phyloP scores from a whole-genome alignment of 208 protist species.

The Trypanosoma rangeli region DNA sequence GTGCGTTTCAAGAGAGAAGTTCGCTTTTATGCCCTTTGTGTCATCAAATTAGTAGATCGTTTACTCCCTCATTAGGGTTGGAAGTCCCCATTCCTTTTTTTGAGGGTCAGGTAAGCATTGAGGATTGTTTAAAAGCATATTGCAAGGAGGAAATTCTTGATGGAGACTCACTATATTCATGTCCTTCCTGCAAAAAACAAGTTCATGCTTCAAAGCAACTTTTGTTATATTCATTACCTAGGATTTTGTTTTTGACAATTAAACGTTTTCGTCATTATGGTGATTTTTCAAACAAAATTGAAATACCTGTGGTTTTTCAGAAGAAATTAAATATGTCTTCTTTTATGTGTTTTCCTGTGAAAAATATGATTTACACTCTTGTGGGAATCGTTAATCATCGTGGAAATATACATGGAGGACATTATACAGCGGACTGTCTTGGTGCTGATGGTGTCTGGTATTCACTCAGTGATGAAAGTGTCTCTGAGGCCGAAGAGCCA shows the following conservation, averaged over 20 bases:
- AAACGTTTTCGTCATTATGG: constrained; percentile 79
- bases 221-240: constrained; percentile 67
- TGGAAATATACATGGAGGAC: constrained; percentile 90
- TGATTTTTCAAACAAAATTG: constrained; percentile 85
- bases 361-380: constrained; percentile 68
- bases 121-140: constrained; percentile 80
- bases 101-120: constrained; percentile 33
- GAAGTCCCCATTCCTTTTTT: constrained; percentile 68
- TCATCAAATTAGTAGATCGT: constrained; percentile 52
- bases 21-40: constrained; percentile 69
- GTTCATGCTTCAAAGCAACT: constrained; percentile 80
- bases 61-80: constrained; percentile 58
- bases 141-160: constrained; percentile 75
- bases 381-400: constrained; percentile 89
- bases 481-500: constrained; percentile 34
- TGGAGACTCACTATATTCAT: constrained; percentile 65
- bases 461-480: constrained; percentile 80
- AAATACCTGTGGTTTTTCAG: constrained; percentile 60
- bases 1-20: constrained; percentile 81
- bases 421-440: constrained; percentile 86
- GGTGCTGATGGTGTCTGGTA: constrained; percentile 72
- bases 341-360: constrained; percentile 57
- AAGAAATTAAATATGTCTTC: constrained; percentile 57
- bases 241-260: constrained; percentile 82
- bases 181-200: constrained; percentile 57